phyloP scores from a whole-genome alignment of 805 yeast species.

The Candida silvatica region DNA sequence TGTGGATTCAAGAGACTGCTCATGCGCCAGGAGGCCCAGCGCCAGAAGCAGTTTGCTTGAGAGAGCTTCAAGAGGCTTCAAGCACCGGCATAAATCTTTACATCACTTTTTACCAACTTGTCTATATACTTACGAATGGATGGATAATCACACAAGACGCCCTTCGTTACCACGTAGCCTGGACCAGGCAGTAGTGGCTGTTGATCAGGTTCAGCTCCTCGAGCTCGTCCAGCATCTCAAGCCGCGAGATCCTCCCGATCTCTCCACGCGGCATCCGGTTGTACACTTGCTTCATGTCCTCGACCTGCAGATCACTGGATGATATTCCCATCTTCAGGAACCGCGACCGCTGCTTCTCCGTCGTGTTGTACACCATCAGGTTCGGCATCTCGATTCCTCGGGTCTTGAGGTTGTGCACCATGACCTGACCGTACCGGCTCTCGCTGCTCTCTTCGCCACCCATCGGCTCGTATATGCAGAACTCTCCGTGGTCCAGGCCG shows the following conservation, averaged over 20 bases:
- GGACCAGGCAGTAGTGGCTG: constrained; percentile 46
- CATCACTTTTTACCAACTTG: not conserved
- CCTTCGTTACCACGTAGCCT: too few relatives aligned
- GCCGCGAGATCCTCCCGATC: constrained; percentile 32
- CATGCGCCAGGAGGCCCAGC: not conserved
- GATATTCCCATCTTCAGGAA: constrained; percentile 22
- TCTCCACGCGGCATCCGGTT: constrained; percentile 38
- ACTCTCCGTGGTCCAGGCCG: constrained; percentile 16
- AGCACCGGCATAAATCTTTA: too few relatives aligned
- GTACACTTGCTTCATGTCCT: constrained; percentile 34
- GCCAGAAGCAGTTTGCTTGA: not conserved
- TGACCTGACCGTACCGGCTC: constrained; percentile 54
- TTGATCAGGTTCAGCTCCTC: constrained; percentile 61
- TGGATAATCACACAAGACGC: too few relatives aligned
- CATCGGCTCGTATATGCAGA: constrained; percentile 65
- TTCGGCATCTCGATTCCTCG: constrained; percentile 60
- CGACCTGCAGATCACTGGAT: constrained; percentile 21
- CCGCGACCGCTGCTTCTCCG: constrained; percentile 31
- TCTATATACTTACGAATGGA: not conserved
- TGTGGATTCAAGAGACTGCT: constrained; percentile 58
- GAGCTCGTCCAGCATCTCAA: constrained; percentile 67
- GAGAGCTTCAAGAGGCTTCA: too few relatives aligned
- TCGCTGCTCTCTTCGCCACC: constrained; percentile 32
- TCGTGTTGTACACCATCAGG: constrained; percentile 41
- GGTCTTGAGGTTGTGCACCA: constrained; percentile 49